Evolutionary conservation across 164 flowering plant genomes (phyloP).

Genomic region (Sedum album): DNA sequence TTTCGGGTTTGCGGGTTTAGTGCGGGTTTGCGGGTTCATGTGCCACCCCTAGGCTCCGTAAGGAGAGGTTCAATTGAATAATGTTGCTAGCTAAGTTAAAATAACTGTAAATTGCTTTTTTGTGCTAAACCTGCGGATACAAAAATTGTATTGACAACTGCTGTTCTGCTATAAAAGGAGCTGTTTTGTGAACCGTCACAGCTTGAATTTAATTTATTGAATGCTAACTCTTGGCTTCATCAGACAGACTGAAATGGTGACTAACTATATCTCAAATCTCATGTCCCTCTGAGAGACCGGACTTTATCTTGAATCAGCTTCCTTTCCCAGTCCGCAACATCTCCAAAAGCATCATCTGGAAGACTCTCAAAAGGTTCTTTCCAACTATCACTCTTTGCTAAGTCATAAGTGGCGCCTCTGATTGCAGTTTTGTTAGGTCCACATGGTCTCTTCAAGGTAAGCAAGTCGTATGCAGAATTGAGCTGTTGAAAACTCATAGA

Average conservation of each 20-base stretch:
- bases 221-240: too few relatives aligned
- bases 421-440: constrained; percentile 75
- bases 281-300: constrained; percentile 62
- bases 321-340: constrained; percentile 82
- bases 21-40: too few relatives aligned
- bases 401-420: constrained; percentile 84
- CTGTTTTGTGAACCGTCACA: too few relatives aligned
- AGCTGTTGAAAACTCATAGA: constrained; percentile 35
- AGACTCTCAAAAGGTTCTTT: constrained; percentile 85
- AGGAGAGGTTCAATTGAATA: constrained; percentile 44
- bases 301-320: constrained; percentile 67
- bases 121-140: background rate
- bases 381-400: constrained; percentile 75
- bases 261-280: too few relatives aligned
- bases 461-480: constrained; percentile 49
- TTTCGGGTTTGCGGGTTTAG: too few relatives aligned
- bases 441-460: constrained; percentile 78
- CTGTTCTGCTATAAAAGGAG: too few relatives aligned
- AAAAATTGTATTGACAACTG: background rate
- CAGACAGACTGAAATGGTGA: too few relatives aligned
- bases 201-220: too few relatives aligned
- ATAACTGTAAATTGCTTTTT: background rate
- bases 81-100: background rate
- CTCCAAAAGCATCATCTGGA: constrained; percentile 67
- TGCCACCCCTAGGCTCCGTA: constrained; percentile 61